Base-by-base conservation (phyloP, 1,284 basidiomycete species). In the Blastosporella zonata region DNA sequence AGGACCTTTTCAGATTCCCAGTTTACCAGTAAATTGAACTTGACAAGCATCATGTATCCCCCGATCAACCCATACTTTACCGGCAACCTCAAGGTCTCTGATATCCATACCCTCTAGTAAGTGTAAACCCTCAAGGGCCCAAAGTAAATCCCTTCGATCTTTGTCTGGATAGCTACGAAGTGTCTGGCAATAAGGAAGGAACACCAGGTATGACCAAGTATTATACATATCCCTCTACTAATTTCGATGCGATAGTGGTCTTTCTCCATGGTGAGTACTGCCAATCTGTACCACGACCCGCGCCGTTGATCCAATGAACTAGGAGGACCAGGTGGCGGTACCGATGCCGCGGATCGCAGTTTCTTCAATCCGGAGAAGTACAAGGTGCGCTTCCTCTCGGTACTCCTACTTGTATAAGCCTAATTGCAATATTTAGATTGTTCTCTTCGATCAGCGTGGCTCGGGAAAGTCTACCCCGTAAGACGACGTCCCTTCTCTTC, bases 351-450 rank as follows among this genome's bases (percentile, higher is more conserved):
- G 47, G 90, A 94, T 68, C 78, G 88, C 47, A 70, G 72, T 12
- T 93, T 87, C 71, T 95, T 94, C 68, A 82, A 94, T 62, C 91
- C 91, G 0, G 64, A 74, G 21, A 87, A 87, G 60, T 94, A 94
- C 73, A 89, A 90, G 72, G 87, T 80, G 36, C 13, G 13, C 31
- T 34, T 13, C 20, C 27, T 13, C 6, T 8, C 53, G 28, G 25
- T 25, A 60, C 45, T 64, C 17, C n/a, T 59, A 66, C 22, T 23
- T 34, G 13, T n/a, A 40, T 39, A 43, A 17, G 18, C 33, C 2
- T 10, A 10, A 44, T 17, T 53, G 21, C 52, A 31, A n/a, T 47
- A 37, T 42, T 2, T 43, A 88, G 85, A 89, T 90, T 56, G 67
- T 90, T 50, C 72, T 90, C 17, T 81, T 93, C 55, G 91, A 94